Evolutionary conservation across 345 rosid genomes (phyloP).

Genomic region (Rhizophora apiculata): DNA sequence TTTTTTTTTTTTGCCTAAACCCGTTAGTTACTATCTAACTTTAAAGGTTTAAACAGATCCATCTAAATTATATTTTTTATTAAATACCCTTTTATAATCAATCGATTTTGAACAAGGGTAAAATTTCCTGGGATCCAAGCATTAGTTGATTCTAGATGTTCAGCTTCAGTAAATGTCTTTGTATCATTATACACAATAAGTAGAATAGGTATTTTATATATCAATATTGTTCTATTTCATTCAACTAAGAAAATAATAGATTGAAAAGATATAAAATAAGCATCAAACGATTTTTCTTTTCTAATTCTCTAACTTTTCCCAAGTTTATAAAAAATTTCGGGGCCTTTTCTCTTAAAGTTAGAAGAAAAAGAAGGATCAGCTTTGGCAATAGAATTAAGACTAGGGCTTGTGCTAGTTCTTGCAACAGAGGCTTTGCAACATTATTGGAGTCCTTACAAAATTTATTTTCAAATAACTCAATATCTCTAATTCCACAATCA

Average conservation of each 20-base stretch:
- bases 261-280: not conserved
- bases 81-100: not conserved
- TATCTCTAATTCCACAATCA: constrained; percentile 2
- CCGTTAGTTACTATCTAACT: not conserved
- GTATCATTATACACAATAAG: not conserved
- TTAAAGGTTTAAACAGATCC: not conserved
- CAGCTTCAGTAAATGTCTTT: too few relatives aligned
- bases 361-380: not conserved
- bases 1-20: not conserved
- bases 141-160: too few relatives aligned
- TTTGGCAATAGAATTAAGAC: not conserved
- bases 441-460: not conserved
- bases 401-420: not conserved
- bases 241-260: not conserved
- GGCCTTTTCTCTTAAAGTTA: too few relatives aligned
- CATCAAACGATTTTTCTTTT: not conserved
- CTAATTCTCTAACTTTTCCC: not conserved
- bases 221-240: not conserved
- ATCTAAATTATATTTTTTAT: not conserved
- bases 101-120: not conserved
- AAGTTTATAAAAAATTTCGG: not conserved
- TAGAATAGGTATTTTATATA: not conserved
- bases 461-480: not conserved
- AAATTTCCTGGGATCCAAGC: not conserved
- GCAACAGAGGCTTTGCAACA: too few relatives aligned